These are phyloP conservation scores for Laguncularia racemosa DNA, from an alignment of 345 rosid genomes.

Conservation along the genomic window DNA sequence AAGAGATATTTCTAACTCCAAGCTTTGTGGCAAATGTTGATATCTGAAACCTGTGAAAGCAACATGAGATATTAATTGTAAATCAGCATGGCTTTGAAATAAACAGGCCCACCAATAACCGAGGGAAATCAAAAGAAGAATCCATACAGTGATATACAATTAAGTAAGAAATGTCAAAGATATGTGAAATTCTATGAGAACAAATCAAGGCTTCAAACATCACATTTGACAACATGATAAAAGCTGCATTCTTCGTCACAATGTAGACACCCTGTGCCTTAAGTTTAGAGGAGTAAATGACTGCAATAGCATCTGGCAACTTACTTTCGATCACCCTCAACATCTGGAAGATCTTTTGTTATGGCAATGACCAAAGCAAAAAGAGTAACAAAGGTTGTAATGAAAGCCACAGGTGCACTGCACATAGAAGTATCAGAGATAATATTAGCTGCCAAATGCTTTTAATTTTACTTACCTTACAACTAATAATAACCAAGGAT, in stretches of 20 bases:
- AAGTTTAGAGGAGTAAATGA: no score
- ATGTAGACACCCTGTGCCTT: no score
- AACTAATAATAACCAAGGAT: no score
- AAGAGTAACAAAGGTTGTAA: slow-evolving; percentile 80
- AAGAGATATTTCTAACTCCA: slow-evolving; percentile 91
- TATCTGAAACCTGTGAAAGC: slow-evolving; percentile 64
- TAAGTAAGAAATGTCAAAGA: no score
- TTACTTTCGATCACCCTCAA: slow-evolving; percentile 98
- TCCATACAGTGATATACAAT: background rate
- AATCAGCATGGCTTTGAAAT: background rate
- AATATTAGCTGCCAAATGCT: background rate
- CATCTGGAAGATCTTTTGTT: slow-evolving; percentile 94
- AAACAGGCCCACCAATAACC: background rate
- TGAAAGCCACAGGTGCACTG: slow-evolving; percentile 96
- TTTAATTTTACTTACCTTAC: background rate
- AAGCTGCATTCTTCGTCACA: no score
- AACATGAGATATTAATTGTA: background rate
- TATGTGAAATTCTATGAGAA: no score
- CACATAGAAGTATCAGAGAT: slow-evolving; percentile 14
- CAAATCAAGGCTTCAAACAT: no score
- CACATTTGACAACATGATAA: no score
- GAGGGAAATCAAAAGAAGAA: background rate
- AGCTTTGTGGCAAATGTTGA: slow-evolving; percentile 89
- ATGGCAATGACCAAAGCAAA: slow-evolving; percentile 93
- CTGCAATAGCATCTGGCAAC: slow-evolving; percentile 8